phyloP scores from a whole-genome alignment of 495 filamentous ascomycete genomes.

The Neurospora sp. region DNA sequence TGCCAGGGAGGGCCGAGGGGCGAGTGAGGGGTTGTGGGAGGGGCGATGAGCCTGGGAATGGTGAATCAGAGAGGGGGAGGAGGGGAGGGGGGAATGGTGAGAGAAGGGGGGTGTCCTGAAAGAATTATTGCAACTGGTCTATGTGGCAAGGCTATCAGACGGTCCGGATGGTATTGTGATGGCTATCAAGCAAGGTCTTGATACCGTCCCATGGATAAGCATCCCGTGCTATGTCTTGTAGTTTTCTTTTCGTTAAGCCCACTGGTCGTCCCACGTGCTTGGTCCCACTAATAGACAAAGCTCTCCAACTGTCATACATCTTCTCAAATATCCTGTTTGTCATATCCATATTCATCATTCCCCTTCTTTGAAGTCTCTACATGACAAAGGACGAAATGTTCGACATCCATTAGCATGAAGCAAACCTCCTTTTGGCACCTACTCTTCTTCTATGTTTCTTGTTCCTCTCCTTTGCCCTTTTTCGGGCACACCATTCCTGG shows the following conservation, averaged over 20 bases:
- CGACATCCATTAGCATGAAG: background rate
- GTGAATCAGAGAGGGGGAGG: background rate
- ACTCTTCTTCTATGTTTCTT: background rate
- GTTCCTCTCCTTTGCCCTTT: no score
- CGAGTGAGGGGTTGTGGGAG: background rate
- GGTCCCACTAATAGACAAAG: background rate
- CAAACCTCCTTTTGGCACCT: background rate
- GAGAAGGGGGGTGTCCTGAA: background rate
- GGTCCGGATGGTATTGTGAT: background rate
- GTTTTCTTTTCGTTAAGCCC: background rate
- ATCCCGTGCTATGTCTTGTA: background rate
- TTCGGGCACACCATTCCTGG: no score
- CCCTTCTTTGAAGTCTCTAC: background rate
- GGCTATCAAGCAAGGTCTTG: background rate
- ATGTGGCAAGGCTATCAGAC: background rate
- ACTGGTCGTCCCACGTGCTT: background rate
- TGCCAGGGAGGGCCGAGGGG: background rate
- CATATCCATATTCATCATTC: background rate
- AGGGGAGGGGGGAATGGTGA: background rate
- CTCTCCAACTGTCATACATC: background rate
- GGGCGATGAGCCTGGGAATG: background rate
- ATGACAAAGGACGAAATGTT: background rate
- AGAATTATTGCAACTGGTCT: background rate
- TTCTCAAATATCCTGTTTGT: background rate
- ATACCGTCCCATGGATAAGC: background rate